Percentiles rank a stretch among this genome's conserved stretches.
Conservation (phyloP, 257 asterid genomes). For the Fraxinus anomala region DNA sequence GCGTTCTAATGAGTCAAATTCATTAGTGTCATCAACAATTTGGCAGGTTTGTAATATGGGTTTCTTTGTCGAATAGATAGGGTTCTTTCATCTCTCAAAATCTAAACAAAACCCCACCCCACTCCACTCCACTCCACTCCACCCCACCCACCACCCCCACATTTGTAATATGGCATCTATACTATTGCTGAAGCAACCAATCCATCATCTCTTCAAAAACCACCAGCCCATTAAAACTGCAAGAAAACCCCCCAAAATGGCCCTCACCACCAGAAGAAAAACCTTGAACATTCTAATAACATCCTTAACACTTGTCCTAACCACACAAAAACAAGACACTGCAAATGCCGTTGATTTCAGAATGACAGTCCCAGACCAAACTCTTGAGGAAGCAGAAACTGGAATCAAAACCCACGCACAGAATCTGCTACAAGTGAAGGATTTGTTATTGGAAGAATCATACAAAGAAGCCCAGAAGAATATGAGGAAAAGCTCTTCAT, state of each 20-base stretch:
- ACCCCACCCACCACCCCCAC: neutral
- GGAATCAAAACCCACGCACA: slow-evolving; percentile 46
- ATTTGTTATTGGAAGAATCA: slow-evolving; percentile 45
- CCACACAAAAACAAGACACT: neutral
- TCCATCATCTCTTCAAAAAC: slow-evolving; percentile 18
- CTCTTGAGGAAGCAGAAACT: slow-evolving; percentile 57
- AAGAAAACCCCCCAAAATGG: slow-evolving; percentile 24
- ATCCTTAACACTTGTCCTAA: slow-evolving; percentile 22
- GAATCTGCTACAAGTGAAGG: slow-evolving; percentile 46
- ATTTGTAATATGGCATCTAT: slow-evolving; percentile 24
- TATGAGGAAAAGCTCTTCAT: slow-evolving; percentile 52
- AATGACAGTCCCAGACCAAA: slow-evolving; percentile 67
- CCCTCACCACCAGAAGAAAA: slow-evolving; percentile 38
- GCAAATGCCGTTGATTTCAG: slow-evolving; percentile 56
- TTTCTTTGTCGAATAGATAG: neutral
- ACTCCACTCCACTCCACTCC: fast-evolving
- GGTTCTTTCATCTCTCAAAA: neutral
- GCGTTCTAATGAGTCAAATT: no score
- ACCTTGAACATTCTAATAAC: slow-evolving; percentile 17
- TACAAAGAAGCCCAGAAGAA: slow-evolving; percentile 66
- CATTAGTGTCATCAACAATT: no score
- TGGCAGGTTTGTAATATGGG: no score
- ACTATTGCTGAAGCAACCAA: slow-evolving; percentile 17
- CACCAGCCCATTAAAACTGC: slow-evolving; percentile 2
- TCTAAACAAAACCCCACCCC: neutral